Evolutionary conservation across 345 rosid species (phyloP).

Genomic region (Zanthoxylum bungeanum): DNA sequence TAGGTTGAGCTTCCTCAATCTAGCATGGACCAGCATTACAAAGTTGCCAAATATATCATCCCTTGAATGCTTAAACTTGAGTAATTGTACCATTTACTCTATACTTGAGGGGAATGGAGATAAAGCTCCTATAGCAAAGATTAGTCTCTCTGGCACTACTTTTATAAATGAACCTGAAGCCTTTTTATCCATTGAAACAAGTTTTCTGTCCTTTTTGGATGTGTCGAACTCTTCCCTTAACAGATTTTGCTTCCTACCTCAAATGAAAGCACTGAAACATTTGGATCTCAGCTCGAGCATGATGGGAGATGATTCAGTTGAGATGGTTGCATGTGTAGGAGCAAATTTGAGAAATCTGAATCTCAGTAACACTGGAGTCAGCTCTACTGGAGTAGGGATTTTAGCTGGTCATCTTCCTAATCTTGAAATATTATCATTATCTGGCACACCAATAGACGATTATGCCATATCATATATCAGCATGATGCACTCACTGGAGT

Average conservation of each 20-base stretch:
- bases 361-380: conserved; percentile 66
- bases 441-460: conserved; percentile 60
- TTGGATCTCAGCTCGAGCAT: conserved; percentile 65
- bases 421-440: conserved; percentile 62
- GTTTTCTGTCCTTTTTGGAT: conserved; percentile 56
- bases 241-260: conserved; percentile 50
- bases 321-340: conserved; percentile 51
- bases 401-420: conserved; percentile 63
- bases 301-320: conserved; percentile 67
- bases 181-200: conserved; percentile 41
- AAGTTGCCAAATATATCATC: conserved; percentile 54
- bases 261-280: conserved; percentile 58
- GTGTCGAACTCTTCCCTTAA: conserved; percentile 56
- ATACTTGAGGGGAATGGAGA: conserved; percentile 32
- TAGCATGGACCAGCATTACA: conserved; percentile 76
- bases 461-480: conserved; percentile 51
- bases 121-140: conserved; percentile 53
- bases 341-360: conserved; percentile 56
- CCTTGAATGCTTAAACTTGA: conserved; percentile 78
- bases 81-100: conserved; percentile 62
- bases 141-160: conserved; percentile 60
- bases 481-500: conserved; percentile 54
- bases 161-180: conserved; percentile 54
- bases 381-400: conserved; percentile 54
- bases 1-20: conserved; percentile 64